phyloP scores from a whole-genome alignment of 2,329 filamentous ascomycete genomes.

The Phaeosphaeriaceae sp. region DNA sequence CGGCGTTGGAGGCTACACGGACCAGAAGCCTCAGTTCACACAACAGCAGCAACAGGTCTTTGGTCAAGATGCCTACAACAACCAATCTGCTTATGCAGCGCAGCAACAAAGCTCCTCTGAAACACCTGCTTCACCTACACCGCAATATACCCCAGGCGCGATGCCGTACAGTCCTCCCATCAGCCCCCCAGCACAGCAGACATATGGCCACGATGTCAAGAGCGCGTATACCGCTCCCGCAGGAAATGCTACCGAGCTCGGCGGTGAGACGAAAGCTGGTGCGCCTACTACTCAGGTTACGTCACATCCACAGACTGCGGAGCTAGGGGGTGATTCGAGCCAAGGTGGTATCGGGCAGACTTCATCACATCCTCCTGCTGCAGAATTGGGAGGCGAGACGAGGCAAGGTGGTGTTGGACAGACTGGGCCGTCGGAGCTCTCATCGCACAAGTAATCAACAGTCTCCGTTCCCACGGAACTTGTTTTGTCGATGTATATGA shows the following conservation, averaged over 20 bases:
- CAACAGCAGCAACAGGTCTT: slow-evolving; percentile 14
- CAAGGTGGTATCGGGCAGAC: background rate
- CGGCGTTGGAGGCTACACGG: slow-evolving; percentile 23
- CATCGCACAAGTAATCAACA: background rate
- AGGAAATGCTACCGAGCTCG: slow-evolving; percentile 9
- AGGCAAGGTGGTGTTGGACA: background rate
- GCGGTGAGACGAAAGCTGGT: slow-evolving; percentile 5
- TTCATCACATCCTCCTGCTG: slow-evolving; percentile 2
- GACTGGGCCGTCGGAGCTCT: background rate
- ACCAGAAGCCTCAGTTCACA: slow-evolving; percentile 23
- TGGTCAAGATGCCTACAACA: slow-evolving; percentile 7
- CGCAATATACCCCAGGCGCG: slow-evolving; percentile 6
- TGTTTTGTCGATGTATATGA: too few relatives aligned
- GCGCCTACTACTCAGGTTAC: slow-evolving; percentile 1
- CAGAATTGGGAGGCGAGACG: slow-evolving; percentile 11
- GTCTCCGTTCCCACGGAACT: too few relatives aligned
- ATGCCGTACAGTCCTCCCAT: slow-evolving; percentile 12
- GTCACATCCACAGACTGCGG: slow-evolving; percentile 7
- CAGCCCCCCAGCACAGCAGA: slow-evolving; percentile 13
- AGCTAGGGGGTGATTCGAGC: slow-evolving; percentile 8
- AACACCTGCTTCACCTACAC: background rate
- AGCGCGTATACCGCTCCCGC: background rate
- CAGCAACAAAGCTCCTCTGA: slow-evolving; percentile 10
- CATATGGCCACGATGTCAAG: slow-evolving; percentile 4
- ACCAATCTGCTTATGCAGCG: slow-evolving; percentile 6